A percentile compares a stretch with the other conserved stretches of the same genome.
Conservation (phyloP, 305 asterid species). For the Ajuga reptans region DNA sequence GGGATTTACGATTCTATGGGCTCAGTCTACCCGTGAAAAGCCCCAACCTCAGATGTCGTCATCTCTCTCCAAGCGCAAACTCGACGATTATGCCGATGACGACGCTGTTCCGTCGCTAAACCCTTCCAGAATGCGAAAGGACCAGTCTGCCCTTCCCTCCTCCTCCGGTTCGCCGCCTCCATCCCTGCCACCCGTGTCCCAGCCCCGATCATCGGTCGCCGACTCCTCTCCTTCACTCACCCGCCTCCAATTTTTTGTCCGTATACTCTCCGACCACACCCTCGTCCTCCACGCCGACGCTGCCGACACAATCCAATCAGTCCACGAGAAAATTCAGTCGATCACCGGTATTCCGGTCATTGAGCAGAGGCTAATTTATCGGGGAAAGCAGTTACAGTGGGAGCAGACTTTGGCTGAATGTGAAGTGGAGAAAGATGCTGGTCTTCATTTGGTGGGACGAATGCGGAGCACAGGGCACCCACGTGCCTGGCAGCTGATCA, state of each 20-base stretch:
- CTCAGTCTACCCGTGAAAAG: conserved; percentile 23
- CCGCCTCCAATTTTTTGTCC: conserved; percentile 72
- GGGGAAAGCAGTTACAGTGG: conserved; percentile 69
- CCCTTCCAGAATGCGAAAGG: conserved; percentile 54
- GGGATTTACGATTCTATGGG: conserved; percentile 39
- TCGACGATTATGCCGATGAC: conserved; percentile 44
- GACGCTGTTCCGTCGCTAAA: conserved; percentile 26
- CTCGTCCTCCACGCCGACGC: conserved; percentile 52
- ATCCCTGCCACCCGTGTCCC: conserved; percentile 13
- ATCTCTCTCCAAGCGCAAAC: conserved; percentile 47
- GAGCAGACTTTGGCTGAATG: conserved; percentile 55
- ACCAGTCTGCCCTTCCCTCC: conserved; percentile 37
- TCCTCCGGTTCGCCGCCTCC: conserved; percentile 13
- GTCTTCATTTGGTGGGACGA: conserved; percentile 54
- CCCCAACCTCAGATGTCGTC: conserved; percentile 44
- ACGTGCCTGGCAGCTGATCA: conserved; percentile 57
- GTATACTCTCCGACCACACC: conserved; percentile 52
- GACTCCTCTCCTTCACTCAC: conserved; percentile 20
- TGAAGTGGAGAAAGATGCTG: conserved; percentile 49
- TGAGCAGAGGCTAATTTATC: conserved; percentile 64
- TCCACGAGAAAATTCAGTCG: conserved; percentile 48
- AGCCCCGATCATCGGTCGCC: conserved; percentile 31
- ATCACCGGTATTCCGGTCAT: conserved; percentile 50
- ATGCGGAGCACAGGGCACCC: conserved; percentile 76
- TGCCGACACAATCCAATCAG: conserved; percentile 39